A percentile compares a stretch with the other conserved stretches of the same genome.
Evolutionary conservation across 78 protist species (phyloP).

Genomic region (Dictyostelium capitatum): DNA sequence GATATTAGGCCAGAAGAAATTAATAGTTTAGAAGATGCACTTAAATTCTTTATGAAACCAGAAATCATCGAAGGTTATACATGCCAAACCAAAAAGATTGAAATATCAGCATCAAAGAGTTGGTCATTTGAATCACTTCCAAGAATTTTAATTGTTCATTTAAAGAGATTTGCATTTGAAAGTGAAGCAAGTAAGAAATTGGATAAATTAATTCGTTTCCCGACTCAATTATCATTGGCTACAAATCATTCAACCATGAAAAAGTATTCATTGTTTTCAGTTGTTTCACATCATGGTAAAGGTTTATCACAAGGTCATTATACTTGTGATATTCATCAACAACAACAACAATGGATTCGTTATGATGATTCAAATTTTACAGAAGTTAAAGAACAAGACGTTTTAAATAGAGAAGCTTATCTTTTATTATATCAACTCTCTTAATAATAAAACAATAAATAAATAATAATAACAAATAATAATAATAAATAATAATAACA

Average conservation of each 20-base stretch:
- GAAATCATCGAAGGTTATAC: constrained; percentile 60
- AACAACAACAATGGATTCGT: constrained; percentile 44
- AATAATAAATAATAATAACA: too few species aligned
- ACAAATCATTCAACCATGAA: neutral
- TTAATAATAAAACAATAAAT: too few species aligned
- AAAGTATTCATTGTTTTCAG: constrained; percentile 30
- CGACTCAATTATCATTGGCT: constrained; percentile 38
- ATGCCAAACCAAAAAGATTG: constrained; percentile 47
- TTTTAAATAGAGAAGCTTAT: constrained; percentile 66
- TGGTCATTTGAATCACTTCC: constrained; percentile 69
- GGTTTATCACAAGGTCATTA: constrained; percentile 79
- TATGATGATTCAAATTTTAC: constrained; percentile 43
- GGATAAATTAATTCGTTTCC: constrained; percentile 62
- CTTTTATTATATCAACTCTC: constrained; percentile 60
- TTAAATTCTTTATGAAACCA: constrained; percentile 55
- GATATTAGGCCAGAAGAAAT: constrained; percentile 67
- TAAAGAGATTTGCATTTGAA: constrained; percentile 66
- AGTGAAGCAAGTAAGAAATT: constrained; percentile 44
- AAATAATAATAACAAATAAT: neutral
- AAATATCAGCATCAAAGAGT: constrained; percentile 39
- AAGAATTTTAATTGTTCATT: constrained; percentile 53
- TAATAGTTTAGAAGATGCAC: constrained; percentile 48
- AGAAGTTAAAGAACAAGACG: constrained; percentile 69
- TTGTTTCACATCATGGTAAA: constrained; percentile 65
- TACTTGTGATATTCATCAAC: constrained; percentile 68